Base-by-base conservation (phyloP, 2,329 filamentous ascomycete species). In the Aureobasidium pullulans region DNA sequence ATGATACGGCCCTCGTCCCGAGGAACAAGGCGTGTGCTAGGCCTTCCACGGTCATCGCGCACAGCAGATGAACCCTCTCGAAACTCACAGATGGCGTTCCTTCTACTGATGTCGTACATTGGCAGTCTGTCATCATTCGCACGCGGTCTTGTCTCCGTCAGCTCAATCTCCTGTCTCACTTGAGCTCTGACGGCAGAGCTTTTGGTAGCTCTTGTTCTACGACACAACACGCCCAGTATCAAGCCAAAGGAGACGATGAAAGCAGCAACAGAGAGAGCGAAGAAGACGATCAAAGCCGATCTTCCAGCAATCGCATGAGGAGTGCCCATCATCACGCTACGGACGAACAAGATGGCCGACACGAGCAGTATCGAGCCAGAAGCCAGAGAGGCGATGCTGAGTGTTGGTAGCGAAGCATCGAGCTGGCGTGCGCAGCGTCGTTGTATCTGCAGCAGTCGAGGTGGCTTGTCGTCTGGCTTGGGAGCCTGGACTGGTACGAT, bases 191-290 rank as follows among this genome's bases (percentile, higher is more conserved):
- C 40, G 10, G 8, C 29, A 19, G 52, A 23, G 31, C 16, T 37
- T n/a, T 42, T 57, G 6, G 40, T 57, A 2, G 31, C 32, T 48
- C 43, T 15, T 10, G 54, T 31, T 40, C 54, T 47, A 10, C 54
- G 54, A 32, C 54, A 57, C 15, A 57, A n/a, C 8, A 57, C 54
- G 5, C 43, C 54, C 43, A 57, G 11, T 10, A 57, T 40, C 32
- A 57, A 43, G 1, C 32, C 15, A 40, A 57, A 48, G 9, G 43
- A 37, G 6, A 48, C 15, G 28, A 40, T 34, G 43, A 57, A 57
- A 8, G 43, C 43, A 8, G 34, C 39, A 6, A 57, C 15, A 7
- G 42, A 47, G 13, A 57, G 13, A 3, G 32, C 19, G 34, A 47
- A 57, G 43, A 57, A 57, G 7, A 40, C 54, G 6, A 32, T 15